phyloP scores from a whole-genome alignment of 805 yeast species.

The Saturnispora kantuleensis region DNA sequence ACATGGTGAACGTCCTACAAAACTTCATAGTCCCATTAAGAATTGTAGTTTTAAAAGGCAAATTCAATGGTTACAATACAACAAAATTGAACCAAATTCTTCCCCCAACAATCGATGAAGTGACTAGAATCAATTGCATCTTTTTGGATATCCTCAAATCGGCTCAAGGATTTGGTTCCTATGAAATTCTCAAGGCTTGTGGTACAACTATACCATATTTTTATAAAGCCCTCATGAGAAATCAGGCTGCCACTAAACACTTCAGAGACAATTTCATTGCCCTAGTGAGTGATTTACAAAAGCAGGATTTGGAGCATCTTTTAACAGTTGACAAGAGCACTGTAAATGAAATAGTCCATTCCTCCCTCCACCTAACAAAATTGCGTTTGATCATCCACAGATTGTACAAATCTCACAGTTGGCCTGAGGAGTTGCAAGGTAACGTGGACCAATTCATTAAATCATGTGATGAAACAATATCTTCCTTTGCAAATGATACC shows the following conservation, averaged over 20 bases:
- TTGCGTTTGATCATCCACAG: constrained; percentile 61
- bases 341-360: constrained; percentile 53
- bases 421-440: constrained; percentile 28
- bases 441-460: constrained; percentile 35
- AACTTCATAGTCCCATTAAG: constrained; percentile 72
- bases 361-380: constrained; percentile 62
- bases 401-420: constrained; percentile 37
- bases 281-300: constrained; percentile 31
- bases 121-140: constrained; percentile 81
- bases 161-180: constrained; percentile 61
- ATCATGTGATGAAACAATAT: constrained; percentile 55
- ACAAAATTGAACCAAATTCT: constrained; percentile 65
- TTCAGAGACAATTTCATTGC: constrained; percentile 39
- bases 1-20: constrained; percentile 65
- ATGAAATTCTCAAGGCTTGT: constrained; percentile 70
- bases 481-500: constrained; percentile 65
- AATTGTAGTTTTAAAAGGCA: constrained; percentile 50
- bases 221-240: constrained; percentile 86
- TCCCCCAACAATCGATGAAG: constrained; percentile 94
- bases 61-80: constrained; percentile 44
- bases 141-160: constrained; percentile 62
- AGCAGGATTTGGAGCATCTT: constrained; percentile 20
- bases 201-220: constrained; percentile 81
- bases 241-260: constrained; percentile 79
- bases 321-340: constrained; percentile 37